Base-by-base conservation (phyloP, 441 rosid genomes). In the Theobroma grandiflorum region DNA sequence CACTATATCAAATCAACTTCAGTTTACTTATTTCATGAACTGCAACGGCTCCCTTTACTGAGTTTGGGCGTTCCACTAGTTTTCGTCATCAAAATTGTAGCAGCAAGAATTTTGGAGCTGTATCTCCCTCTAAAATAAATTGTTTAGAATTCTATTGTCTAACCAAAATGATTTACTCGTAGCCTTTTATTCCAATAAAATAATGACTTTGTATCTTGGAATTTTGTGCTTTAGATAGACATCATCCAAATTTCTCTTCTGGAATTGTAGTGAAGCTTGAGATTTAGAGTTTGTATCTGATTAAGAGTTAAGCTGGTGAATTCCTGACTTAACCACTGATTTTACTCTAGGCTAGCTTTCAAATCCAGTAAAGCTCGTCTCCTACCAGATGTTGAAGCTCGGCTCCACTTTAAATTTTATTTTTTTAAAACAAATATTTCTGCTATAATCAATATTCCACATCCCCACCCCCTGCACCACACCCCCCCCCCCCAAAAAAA, bases 381-480 rank as follows among this genome's bases (percentile, higher is more conserved):
- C 12, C 55, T 8, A 50, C 14, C 55, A 47, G 66, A 55, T 57
- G 77, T 74, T 64, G 38, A 58, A 74, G 14, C 65, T 74, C n/a
- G 42, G 38, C 40, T 58, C 52, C 20, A 38, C 20, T 22, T 18
- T 4, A 52, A 52, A 52, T 9, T 52, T 52, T 52, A 33, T 4
- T 47, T 72, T 53, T 72, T 18, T 2, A 71, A 52, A 33, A 50
- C 26, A 15, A 52, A 15, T 14, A 49, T 15, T 50, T 18, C 8
- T 31, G 8, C 12, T 43, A 26, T 10, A 67, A 42, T 20, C 5
- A 9, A 37, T 55, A 35, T 35, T 0, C n/a, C 59, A 22, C 59
- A 18, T 26, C 31, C 31, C 31, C 31, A 26, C 31, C 31, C 31
- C 31, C 31, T 9, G 8, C 59, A 6, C 22, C 9, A 9, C 57